These are phyloP conservation scores for Microstegium vimineum DNA, from an alignment of 176 grass and related monocot genomes.

Conservation along the genomic window DNA sequence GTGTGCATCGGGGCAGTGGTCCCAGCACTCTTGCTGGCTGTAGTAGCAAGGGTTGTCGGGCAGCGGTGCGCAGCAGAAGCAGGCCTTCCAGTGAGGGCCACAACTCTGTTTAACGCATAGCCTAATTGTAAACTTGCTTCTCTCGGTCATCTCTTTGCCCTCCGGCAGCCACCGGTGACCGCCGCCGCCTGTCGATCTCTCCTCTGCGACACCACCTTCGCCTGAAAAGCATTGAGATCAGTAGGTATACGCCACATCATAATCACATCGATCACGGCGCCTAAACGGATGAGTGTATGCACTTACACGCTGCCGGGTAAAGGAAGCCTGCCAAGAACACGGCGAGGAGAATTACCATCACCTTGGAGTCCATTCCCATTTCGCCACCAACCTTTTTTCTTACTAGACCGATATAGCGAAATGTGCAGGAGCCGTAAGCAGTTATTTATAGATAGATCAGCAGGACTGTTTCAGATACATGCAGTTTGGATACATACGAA, in stretches of 20 bases:
- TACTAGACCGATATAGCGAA: neutral
- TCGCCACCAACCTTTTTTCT: neutral
- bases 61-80: neutral
- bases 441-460: neutral
- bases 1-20: neutral
- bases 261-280: too few relatives aligned
- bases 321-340: neutral
- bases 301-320: neutral
- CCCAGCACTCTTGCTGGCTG: neutral
- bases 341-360: neutral
- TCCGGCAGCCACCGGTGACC: too few relatives aligned
- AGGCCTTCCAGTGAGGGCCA: neutral
- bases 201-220: too few relatives aligned
- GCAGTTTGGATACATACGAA: neutral
- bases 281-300: neutral
- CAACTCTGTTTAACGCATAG: accelerated
- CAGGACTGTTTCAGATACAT: neutral
- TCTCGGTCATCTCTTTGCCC: neutral
- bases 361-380: neutral
- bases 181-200: too few relatives aligned
- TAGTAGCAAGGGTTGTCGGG: neutral
- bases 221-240: too few relatives aligned
- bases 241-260: too few relatives aligned
- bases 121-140: neutral
- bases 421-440: neutral